Base-by-base conservation (phyloP, 805 yeast genomes). In the Metschnikowia amazonensis region DNA sequence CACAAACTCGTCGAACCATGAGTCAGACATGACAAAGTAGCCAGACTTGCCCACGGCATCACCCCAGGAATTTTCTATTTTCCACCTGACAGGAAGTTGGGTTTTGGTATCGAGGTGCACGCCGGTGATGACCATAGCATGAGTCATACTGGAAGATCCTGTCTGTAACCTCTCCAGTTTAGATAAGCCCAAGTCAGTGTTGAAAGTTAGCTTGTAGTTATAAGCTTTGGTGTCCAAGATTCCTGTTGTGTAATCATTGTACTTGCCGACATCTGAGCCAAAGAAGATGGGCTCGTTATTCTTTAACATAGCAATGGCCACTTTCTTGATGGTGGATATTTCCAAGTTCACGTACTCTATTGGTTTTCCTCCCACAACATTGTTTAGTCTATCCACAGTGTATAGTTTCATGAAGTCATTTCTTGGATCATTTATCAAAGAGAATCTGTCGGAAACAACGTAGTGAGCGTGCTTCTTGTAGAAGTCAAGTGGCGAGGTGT, bases 231-330 rank as follows among this genome's bases (percentile, higher is more conserved):
- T 66, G 60, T 87, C 95, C 77, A 89, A 82, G 39, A 86, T 64
- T 45, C 96, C 96, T 6, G 80, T 62, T 21, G 62, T 64, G 46
- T 73, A 74, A 62, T 82, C 79, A 76, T 75, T 77, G 66, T 73
- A 88, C 62, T 84, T 82, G 20, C 92, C 94, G n/a, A 90, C 87
- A 63, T 88, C 95, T 14, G 90, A 82, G 10, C 96, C 96, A 60
- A 88, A 89, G 70, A 88, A 89, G 5, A 89, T 87, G 0, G 95
- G 84, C 68, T 84, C 84, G 65, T 86, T 82, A 49, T 71, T 73
- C 66, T 83, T 76, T 59, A 88, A 76, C 66, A 88, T 79, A 57
- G 78, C 75, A 31, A 86, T 79, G 24, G 87, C 86, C 40, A 81
- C 72, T 27, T 72, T 58, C 36, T 88, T 79, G 45, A 88, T 68